A percentile compares a stretch with the other conserved stretches of the same genome.
Conservation (phyloP, 495 filamentous ascomycete genomes). For the Hyaloscypha hepaticicola region DNA sequence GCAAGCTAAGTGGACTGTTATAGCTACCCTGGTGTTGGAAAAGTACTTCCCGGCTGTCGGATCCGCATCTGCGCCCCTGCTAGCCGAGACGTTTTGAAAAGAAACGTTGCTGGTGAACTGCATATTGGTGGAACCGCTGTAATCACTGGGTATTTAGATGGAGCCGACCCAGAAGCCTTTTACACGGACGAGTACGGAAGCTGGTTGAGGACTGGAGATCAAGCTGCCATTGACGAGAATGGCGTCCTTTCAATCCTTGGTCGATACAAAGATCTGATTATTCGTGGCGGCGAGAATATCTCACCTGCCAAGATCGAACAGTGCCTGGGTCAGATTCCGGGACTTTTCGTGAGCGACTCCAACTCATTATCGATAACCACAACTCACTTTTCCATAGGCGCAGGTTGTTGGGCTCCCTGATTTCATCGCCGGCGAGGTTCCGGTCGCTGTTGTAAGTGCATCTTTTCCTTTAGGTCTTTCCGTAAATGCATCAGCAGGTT, state of each 20-base stretch:
- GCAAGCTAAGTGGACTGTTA: background rate
- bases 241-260: slow-evolving; percentile 42
- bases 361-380: too few species aligned
- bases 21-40: slow-evolving; percentile 5
- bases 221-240: slow-evolving; percentile 41
- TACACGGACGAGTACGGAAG: slow-evolving; percentile 36
- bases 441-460: slow-evolving; percentile 37
- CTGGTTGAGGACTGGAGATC: slow-evolving; percentile 48
- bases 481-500: too few species aligned
- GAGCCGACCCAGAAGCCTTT: slow-evolving; percentile 22
- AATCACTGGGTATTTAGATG: background rate
- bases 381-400: slow-evolving; percentile 30
- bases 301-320: slow-evolving; percentile 41
- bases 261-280: slow-evolving; percentile 50
- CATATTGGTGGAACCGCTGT: slow-evolving; percentile 11
- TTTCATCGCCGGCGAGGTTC: slow-evolving; percentile 41
- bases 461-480: too few species aligned
- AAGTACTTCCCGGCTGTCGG: background rate
- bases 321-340: background rate
- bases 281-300: slow-evolving; percentile 51
- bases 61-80: slow-evolving; percentile 1
- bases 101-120: slow-evolving; percentile 3
- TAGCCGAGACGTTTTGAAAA: background rate
- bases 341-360: background rate
- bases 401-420: slow-evolving; percentile 42